Percentiles rank a stretch among this genome's conserved stretches.
Evolutionary conservation across 2,329 filamentous ascomycete species (phyloP).

Genomic region (Hysterium pulicare): DNA sequence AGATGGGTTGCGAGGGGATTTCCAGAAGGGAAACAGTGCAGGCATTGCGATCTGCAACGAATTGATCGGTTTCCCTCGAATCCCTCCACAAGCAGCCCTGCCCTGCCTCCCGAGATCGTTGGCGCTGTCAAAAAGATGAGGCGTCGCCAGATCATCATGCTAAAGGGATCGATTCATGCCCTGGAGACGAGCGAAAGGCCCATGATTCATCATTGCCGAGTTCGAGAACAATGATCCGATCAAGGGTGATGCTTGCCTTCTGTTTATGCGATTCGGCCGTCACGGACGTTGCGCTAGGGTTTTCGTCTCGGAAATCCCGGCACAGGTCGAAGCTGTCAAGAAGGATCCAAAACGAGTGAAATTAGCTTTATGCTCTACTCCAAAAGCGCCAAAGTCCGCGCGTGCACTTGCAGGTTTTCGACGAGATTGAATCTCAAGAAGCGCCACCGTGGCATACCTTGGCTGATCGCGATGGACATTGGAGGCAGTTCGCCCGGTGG

Average conservation of each 20-base stretch:
- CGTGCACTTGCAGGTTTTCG: background rate
- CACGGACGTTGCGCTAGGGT: constrained; percentile 3
- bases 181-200: background rate
- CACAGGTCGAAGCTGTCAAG: background rate
- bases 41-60: background rate
- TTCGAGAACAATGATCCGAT: constrained; percentile 1
- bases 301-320: background rate
- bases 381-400: background rate
- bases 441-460: background rate
- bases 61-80: constrained; percentile 3
- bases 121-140: constrained; percentile 1
- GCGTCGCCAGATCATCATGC: constrained; percentile 3
- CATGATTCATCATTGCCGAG: constrained; percentile 3
- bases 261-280: constrained; percentile 3
- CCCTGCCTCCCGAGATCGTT: background rate
- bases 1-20: background rate
- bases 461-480: background rate
- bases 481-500: background rate
- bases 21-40: constrained; percentile 1
- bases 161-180: constrained; percentile 3
- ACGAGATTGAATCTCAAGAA: background rate
- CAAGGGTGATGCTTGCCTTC: constrained; percentile 3
- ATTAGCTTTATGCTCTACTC: constrained; percentile 1
- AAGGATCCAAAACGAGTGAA: background rate
- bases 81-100: background rate